A percentile compares a stretch with the other conserved stretches of the same genome.
These are phyloP conservation scores for Ceratobasidium papillatum DNA, from an alignment of 1,284 basidiomycete genomes.

Conservation along the genomic window DNA sequence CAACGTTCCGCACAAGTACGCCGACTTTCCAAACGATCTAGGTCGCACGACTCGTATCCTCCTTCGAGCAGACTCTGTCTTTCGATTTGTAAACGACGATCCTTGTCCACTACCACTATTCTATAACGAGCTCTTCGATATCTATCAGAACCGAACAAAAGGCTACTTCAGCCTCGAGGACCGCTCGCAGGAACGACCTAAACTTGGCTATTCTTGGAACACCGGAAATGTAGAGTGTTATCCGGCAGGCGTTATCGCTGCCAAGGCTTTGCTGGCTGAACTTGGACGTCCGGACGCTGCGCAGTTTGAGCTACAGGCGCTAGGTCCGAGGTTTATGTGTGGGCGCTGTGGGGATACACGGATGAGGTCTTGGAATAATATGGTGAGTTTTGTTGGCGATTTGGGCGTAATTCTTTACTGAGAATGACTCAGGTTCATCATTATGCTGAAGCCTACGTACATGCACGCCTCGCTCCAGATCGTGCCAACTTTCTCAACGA, in stretches of 20 bases:
- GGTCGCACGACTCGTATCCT: not conserved
- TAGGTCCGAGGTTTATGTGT: not conserved
- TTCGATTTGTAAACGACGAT: not conserved
- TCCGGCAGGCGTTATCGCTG: not conserved
- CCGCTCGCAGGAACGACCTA: too few species aligned
- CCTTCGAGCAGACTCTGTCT: conserved; percentile 2
- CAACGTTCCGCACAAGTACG: not conserved
- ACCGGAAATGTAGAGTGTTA: not conserved
- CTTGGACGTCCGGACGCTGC: not conserved
- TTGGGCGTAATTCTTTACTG: not conserved
- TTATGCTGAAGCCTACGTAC: not conserved
- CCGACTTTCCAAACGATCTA: not conserved
- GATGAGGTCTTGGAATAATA: not conserved
- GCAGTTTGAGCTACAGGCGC: not conserved
- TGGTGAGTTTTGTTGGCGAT: not conserved
- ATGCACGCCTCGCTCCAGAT: not conserved
- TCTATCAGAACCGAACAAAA: not conserved
- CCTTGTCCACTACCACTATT: not conserved
- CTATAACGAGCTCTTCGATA: not conserved
- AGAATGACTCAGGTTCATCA: not conserved
- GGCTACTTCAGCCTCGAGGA: too few species aligned
- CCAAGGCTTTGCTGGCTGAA: not conserved
- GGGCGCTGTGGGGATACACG: not conserved
- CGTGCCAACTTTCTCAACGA: too few species aligned
- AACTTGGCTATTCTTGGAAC: not conserved